Base-by-base conservation (phyloP, 768 basidiomycete species). In the Crepidotus variabilis region DNA sequence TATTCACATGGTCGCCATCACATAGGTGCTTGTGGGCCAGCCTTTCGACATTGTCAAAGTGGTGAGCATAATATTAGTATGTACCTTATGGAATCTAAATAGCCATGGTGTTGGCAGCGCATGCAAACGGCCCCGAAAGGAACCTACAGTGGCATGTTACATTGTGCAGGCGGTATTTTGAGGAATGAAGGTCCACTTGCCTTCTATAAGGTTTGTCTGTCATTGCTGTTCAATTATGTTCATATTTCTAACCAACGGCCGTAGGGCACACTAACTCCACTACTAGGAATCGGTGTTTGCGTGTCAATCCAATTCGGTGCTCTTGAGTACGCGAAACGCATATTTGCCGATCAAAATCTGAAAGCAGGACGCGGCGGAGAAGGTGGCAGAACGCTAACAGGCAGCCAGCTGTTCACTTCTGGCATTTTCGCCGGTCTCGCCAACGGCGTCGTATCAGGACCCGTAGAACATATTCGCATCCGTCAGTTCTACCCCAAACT, bases 1-100 rank as follows among this genome's bases (percentile, higher is more conserved):
- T 43, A 50, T 61, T 60, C 49, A 65, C 60, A 61, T 56, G 57
- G 59, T 47, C 47, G 21, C 35, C 54, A 58, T 54, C 53, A 35
- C 53, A 20, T 52, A 92, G 89, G 90, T 93, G 57, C 78, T 94
- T 47, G 92, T 94, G 48, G 93, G 92, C 49, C 92, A 96, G 71
- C 94, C 94, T 11, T 98, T 98, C 71, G 94, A 98, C 71, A 94
- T 96, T 61, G 91, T 94, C 75, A 97, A 97, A 87, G 92, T 94
- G 74, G 92, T 93, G 67, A 68, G 90, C 60, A 48, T 47, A 36
- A 56, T 50, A 46, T 47, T 50, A 16, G 36, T 32, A 33, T 49
- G n/a, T 18, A 21, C 23, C 24, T 47, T 46, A 23, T 32, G 10
- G 47, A 34, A 35, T 47, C 16, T 18, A 50, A 24, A 36, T 45